Evolutionary conservation across 1,139 yeast genomes (phyloP), one percentile per base, ranked within the genome.

Genomic region (Geotrichum klebahnii): DNA sequence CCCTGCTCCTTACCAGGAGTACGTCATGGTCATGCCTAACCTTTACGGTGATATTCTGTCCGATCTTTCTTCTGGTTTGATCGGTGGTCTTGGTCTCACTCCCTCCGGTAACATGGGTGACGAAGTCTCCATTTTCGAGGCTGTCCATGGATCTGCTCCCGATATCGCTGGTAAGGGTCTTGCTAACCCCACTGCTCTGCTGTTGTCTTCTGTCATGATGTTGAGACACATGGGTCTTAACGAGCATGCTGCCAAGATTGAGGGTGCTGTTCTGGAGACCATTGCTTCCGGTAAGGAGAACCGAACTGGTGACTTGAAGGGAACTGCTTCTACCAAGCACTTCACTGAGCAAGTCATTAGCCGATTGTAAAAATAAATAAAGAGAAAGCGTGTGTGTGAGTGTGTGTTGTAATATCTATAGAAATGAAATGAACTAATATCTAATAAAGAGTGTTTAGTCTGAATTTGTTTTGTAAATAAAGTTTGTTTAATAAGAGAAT

Each of bases 21-120:
- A 92, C 69, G 97, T 92, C 53, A 79, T 92, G 73, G 97, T 92
- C 59, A 89, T 97, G 61, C 98, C 98, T 61, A 90, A 92, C 79
- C 80, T 92, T 76, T 92, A 92, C 79, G 98, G 98, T 75, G 84
- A 96, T 67, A 92, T 92, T 68, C 76, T 92, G 67, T 89, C 97
- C 61, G 92, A 92, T 80, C 89, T 92, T 67, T 97, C 97, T 76
- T 96, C 98, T 60, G 98, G 96, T 59, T 79, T 92, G 64, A 85
- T 92, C 60, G 98, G 98, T 72, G 97, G 97, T 64, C 97, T 97
- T 67, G 97, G 97, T 73, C 78, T 92, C 65, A 96, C 92, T 53
- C 97, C 98, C 65, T 97, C 97, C 73, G 97, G 95, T 65, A 87
- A 89, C 79, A 89, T 87, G 64, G 97, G 98, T 73, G 85, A 96